Evolutionary conservation across 805 yeast species (phyloP).

Genomic region (Yamadazyma takamatsuzukensis): DNA sequence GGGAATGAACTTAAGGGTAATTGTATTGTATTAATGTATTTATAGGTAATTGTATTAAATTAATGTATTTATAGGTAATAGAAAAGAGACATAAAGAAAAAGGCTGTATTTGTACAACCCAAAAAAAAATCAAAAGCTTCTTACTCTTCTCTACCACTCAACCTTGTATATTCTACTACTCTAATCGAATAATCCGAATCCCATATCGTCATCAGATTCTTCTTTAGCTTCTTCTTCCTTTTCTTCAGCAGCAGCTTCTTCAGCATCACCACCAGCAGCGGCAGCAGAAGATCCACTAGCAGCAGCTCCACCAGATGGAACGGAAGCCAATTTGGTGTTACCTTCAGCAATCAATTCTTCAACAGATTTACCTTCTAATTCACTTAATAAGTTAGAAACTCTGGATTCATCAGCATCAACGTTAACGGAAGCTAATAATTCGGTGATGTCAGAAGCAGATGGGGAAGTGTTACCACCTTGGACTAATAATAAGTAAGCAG

Average conservation of each 20-base stretch:
- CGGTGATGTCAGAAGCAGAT: slow-evolving; percentile 85
- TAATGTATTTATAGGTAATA: slow-evolving; percentile 1
- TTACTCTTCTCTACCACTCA: too few relatives aligned
- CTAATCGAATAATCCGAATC: slow-evolving; percentile 98
- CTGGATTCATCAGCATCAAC: slow-evolving; percentile 91
- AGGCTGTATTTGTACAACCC: background rate
- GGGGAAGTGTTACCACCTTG: slow-evolving; percentile 96
- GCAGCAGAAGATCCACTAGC: slow-evolving; percentile 70
- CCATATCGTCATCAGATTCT: slow-evolving; percentile 75
- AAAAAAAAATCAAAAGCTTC: background rate
- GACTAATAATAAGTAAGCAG: slow-evolving; percentile 97
- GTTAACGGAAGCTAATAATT: slow-evolving; percentile 91
- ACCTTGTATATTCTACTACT: too few relatives aligned
- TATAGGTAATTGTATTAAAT: slow-evolving; percentile 3
- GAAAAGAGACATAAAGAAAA: background rate
- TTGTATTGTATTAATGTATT: background rate
- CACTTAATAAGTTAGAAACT: slow-evolving; percentile 72
- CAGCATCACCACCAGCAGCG: slow-evolving; percentile 67
- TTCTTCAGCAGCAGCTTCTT: slow-evolving; percentile 68
- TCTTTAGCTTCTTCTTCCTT: slow-evolving; percentile 63
- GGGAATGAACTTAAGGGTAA: background rate
- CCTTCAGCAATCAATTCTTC: slow-evolving; percentile 92
- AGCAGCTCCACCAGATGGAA: slow-evolving; percentile 98
- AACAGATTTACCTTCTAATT: slow-evolving; percentile 91
- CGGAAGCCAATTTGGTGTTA: slow-evolving; percentile 92